A percentile compares a stretch with the other conserved stretches of the same genome.
Evolutionary conservation across 176 grass and related monocot species (phyloP).

Genomic region (Eleusine indica): DNA sequence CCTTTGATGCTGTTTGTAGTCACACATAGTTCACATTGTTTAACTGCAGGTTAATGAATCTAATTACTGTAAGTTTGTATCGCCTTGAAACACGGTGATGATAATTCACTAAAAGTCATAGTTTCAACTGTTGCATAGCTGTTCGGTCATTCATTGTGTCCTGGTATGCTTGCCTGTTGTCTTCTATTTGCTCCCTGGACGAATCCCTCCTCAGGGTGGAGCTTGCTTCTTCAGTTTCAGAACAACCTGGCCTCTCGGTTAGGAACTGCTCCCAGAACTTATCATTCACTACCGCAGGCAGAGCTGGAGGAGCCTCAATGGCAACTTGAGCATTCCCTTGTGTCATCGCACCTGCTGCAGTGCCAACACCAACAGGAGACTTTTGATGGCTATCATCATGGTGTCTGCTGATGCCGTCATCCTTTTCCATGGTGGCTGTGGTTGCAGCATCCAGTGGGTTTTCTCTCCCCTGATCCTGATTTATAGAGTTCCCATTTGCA

Average conservation of each 20-base stretch:
- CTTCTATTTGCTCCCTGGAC: conserved; percentile 34
- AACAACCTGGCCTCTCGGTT: conserved; percentile 75
- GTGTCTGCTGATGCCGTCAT: conserved; percentile 19
- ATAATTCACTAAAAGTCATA: conserved; percentile 39
- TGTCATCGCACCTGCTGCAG: neutral
- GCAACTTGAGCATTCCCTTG: conserved; percentile 9
- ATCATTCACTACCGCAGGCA: conserved; percentile 67
- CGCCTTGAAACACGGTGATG: neutral
- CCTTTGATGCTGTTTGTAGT: neutral
- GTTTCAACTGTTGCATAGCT: conserved; percentile 57
- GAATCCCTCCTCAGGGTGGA: conserved; percentile 52
- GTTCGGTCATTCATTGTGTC: conserved; percentile 26
- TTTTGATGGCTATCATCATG: conserved; percentile 26
- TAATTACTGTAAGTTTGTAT: conserved; percentile 10
- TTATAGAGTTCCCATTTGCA: conserved; percentile 34
- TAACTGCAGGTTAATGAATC: conserved; percentile 1
- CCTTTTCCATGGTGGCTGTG: conserved; percentile 30
- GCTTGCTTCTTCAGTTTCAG: conserved; percentile 65
- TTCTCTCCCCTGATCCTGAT: conserved; percentile 29
- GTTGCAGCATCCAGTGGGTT: conserved; percentile 8
- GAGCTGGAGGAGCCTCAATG: conserved; percentile 46
- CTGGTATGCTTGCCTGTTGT: conserved; percentile 28
- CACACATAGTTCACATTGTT: neutral
- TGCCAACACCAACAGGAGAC: neutral
- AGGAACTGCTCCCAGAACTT: conserved; percentile 98